Evolutionary conservation across 1,284 basidiomycete species (phyloP).

Genomic region (Anthracocystis setariae): DNA sequence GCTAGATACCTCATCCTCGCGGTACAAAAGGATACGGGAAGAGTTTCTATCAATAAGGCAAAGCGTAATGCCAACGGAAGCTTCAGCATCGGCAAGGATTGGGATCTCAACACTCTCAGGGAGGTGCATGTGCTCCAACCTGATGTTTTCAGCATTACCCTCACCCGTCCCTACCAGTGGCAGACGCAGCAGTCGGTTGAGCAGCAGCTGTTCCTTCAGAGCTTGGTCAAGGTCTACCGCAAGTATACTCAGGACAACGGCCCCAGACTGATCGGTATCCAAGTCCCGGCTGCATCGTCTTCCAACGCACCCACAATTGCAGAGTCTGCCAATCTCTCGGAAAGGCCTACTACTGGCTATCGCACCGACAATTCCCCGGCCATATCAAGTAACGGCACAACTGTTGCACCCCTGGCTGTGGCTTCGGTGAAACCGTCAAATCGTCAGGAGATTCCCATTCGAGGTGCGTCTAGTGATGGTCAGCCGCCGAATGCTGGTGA

Average conservation of each 20-base stretch:
- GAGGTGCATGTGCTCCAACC: constrained; percentile 76
- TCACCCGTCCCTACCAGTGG: constrained; percentile 61
- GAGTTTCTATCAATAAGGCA: constrained; percentile 77
- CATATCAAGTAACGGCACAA: constrained; percentile 21
- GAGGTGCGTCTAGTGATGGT: constrained; percentile 11
- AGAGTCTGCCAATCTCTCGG: constrained; percentile 32
- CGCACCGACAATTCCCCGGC: constrained; percentile 22
- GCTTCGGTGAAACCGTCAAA: constrained; percentile 7
- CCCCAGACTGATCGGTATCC: constrained; percentile 42
- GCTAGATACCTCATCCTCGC: constrained; percentile 64
- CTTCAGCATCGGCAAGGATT: constrained; percentile 97
- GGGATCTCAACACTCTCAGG: constrained; percentile 84
- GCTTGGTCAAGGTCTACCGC: constrained; percentile 57
- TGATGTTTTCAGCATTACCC: constrained; percentile 58
- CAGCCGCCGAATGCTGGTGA: constrained; percentile 1
- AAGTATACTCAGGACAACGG: constrained; percentile 58
- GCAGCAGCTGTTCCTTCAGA: constrained; percentile 58
- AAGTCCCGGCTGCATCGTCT: constrained; percentile 26
- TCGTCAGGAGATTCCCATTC: background rate
- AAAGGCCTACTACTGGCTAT: constrained; percentile 17
- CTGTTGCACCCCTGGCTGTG: constrained; percentile 1
- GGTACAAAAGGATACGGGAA: constrained; percentile 52
- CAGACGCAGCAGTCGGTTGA: constrained; percentile 59
- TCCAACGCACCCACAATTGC: constrained; percentile 12
- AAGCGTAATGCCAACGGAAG: constrained; percentile 93